Conservation (phyloP, 306 rosid species). For the Gynostemma pentaphyllum region DNA sequence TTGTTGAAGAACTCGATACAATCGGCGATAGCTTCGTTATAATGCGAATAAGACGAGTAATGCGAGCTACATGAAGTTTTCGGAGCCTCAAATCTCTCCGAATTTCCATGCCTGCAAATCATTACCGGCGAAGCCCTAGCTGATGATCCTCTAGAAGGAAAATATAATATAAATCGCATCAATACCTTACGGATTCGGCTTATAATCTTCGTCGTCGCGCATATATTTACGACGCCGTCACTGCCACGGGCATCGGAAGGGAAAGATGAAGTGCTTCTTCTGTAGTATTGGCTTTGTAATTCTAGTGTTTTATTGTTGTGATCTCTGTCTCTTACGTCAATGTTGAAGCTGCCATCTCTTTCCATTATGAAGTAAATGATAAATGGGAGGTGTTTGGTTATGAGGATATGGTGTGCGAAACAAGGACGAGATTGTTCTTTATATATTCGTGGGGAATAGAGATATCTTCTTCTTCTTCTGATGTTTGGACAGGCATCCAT, state of each 20-base stretch:
- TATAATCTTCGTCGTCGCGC: background rate
- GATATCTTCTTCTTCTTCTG: no score
- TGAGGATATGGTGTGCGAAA: background rate
- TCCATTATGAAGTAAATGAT: no score
- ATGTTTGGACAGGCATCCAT: no score
- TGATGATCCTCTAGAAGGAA: constrained; percentile 2
- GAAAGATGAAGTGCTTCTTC: background rate
- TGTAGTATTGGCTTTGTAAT: background rate
- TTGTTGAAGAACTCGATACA: constrained; percentile 78
- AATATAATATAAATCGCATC: background rate
- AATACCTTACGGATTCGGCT: constrained; percentile 5
- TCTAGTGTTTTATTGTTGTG: no score
- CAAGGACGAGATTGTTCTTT: background rate
- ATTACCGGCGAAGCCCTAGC: background rate
- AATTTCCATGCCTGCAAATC: background rate
- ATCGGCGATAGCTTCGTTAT: constrained; percentile 60
- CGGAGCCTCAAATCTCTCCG: constrained; percentile 51
- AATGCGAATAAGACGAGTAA: constrained; percentile 61
- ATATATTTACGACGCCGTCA: background rate
- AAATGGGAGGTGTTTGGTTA: background rate
- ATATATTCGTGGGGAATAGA: background rate
- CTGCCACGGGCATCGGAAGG: no score
- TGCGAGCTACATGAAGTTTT: constrained; percentile 67
- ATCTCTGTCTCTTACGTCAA: background rate
- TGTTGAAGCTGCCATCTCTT: background rate